A percentile compares a stretch with the other conserved stretches of the same genome.
Conservation (phyloP, 2,329 filamentous ascomycete genomes). For the Botrytis fabae region DNA sequence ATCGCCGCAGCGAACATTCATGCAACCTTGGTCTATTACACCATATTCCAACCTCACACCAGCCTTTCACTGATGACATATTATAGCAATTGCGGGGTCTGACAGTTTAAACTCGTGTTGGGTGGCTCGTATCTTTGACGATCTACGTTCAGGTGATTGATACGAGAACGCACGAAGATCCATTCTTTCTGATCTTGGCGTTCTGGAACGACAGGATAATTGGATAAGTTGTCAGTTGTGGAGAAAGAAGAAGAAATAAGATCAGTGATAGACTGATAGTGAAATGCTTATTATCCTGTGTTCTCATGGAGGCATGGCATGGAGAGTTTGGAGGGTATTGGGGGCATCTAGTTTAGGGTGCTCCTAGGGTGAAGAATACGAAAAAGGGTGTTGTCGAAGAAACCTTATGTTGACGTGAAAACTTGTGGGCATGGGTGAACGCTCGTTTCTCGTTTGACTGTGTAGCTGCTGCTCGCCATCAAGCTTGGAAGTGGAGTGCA, state of each 20-base stretch:
- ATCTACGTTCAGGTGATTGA: conserved; percentile 21
- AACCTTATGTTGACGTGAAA: background rate
- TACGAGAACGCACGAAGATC: conserved; percentile 20
- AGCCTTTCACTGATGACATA: no score
- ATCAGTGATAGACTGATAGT: background rate
- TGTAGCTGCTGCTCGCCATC: background rate
- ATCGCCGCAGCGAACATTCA: conserved; percentile 1
- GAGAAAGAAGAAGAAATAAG: background rate
- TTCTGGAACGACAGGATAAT: background rate
- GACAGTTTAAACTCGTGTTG: conserved; percentile 10
- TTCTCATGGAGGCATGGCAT: no score
- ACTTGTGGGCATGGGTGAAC: background rate
- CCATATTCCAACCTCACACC: no score
- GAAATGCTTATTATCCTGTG: background rate
- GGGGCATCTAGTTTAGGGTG: background rate
- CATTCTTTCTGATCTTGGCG: background rate
- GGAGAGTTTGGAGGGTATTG: background rate
- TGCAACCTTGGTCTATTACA: no score
- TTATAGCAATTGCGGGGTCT: conserved; percentile 16
- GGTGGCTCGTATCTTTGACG: conserved; percentile 18
- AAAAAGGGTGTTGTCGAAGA: background rate
- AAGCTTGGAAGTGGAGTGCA: background rate
- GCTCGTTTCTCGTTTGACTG: background rate
- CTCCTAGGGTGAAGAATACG: background rate
- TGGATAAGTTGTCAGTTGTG: background rate